Base-by-base conservation (phyloP, 306 rosid genomes). In the Rosa multiflora region DNA sequence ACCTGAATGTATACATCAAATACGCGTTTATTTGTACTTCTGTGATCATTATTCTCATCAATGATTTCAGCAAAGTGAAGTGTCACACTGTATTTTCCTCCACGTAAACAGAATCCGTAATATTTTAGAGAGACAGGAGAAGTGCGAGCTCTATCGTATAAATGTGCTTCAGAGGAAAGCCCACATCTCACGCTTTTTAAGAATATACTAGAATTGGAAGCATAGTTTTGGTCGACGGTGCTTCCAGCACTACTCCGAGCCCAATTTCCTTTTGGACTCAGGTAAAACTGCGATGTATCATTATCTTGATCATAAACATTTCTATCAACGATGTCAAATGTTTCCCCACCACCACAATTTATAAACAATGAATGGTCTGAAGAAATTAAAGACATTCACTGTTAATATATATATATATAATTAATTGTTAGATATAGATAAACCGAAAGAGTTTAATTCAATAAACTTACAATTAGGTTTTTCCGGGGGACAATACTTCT, bases 51-150 rank as follows among this genome's bases (percentile, higher is more conserved):
- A 1, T 8, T 0, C 51, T 11, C 74, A 0, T 23, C 39, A 0
- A 55, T 5, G 26, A 77, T 58, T 67, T 80, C 84, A 10, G 80
- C 49, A 47, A 84, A 84, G 29, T 80, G 23, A 43, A 84, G 84
- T 26, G 39, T 68, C 10, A 84, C 87, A 40, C 4, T 80, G 70
- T 84, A 84, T 1, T 53, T 67, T 7, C 87, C 87, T 39, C 71
- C 5, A 1, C 15, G 55, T 15, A 84, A 17, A 73, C 87, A 84
- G 8, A 84, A 79, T 5, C 79, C 84, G 35, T 80, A 77, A 46
- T 84, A 84, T 29, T 40, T 84, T 12, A 80, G 76, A 8, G 76
- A 84, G 17, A 73, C 9, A 40, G 84, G 77, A 53, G 82, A 40
- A 42, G 67, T 35, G 5, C 84, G 82, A 29, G 84, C 87, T 48